phyloP scores from a whole-genome alignment of 257 asterid species.

The Nicotiana benthamiana region DNA sequence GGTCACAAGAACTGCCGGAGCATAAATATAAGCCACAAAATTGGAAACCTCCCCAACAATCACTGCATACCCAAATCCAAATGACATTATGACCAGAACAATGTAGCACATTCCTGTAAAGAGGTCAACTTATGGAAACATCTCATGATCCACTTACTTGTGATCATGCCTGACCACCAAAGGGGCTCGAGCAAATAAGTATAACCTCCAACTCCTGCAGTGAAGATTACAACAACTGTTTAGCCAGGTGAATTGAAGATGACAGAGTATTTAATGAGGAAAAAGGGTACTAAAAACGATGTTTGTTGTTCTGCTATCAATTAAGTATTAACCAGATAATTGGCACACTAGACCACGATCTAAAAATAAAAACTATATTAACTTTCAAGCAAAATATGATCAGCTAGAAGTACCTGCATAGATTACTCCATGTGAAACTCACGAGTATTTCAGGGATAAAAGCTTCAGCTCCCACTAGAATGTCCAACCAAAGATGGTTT shows the following conservation, averaged over 20 bases:
- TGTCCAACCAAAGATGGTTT: not conserved
- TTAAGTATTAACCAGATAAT: not conserved
- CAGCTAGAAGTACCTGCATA: not conserved
- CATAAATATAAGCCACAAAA: slow-evolving; percentile 81
- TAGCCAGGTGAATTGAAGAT: not conserved
- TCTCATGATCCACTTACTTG: slow-evolving; percentile 42
- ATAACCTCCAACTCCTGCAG: slow-evolving; percentile 79
- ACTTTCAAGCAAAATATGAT: not conserved
- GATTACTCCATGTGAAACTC: not conserved
- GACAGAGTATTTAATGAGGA: not conserved
- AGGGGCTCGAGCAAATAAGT: slow-evolving; percentile 80
- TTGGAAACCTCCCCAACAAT: slow-evolving; percentile 77
- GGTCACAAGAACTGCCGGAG: slow-evolving; percentile 93
- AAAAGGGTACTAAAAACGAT: not conserved
- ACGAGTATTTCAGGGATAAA: not conserved
- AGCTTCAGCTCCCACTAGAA: not conserved
- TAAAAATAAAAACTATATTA: not conserved
- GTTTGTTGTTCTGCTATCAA: not conserved
- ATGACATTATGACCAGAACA: not conserved
- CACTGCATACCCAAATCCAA: slow-evolving; percentile 37
- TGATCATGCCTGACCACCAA: slow-evolving; percentile 96
- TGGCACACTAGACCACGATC: not conserved
- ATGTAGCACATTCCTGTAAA: not conserved
- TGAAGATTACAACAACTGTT: not conserved
- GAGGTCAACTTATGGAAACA: not conserved